These are phyloP conservation scores for Auricularia sp. DNA, from an alignment of 768 basidiomycete genomes.

Conservation along the genomic window DNA sequence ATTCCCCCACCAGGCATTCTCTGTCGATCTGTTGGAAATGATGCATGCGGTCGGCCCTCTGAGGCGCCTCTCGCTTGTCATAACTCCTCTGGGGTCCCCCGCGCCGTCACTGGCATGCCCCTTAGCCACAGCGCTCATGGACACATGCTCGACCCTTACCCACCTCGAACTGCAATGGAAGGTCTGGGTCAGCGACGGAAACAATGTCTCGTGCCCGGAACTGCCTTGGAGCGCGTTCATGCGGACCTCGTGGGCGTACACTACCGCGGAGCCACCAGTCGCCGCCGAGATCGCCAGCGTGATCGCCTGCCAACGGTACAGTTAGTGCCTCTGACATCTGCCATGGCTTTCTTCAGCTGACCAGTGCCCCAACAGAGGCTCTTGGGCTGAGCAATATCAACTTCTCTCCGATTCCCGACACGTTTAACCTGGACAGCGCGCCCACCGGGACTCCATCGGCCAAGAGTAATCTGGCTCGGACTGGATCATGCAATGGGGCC, in stretches of 20 bases:
- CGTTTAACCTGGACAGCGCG: neutral
- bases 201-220: neutral
- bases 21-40: neutral
- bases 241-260: neutral
- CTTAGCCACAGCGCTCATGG: neutral
- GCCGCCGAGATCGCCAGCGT: neutral
- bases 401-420: neutral
- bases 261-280: neutral
- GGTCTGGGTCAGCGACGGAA: neutral
- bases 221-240: neutral
- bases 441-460: neutral
- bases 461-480: too few relatives aligned
- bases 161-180: neutral
- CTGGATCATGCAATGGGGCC: too few relatives aligned
- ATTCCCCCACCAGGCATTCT: neutral
- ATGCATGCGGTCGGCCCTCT: neutral
- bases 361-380: neutral
- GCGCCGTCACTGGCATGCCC: neutral
- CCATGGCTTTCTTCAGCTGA: neutral
- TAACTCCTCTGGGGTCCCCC: neutral
- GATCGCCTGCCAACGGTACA: neutral
- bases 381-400: neutral
- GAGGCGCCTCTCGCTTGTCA: neutral
- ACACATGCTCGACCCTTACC: neutral
- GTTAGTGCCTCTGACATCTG: neutral